Evolutionary conservation across 805 yeast species (phyloP).

Genomic region (Cyberlindnera nakhonratchasimensis): DNA sequence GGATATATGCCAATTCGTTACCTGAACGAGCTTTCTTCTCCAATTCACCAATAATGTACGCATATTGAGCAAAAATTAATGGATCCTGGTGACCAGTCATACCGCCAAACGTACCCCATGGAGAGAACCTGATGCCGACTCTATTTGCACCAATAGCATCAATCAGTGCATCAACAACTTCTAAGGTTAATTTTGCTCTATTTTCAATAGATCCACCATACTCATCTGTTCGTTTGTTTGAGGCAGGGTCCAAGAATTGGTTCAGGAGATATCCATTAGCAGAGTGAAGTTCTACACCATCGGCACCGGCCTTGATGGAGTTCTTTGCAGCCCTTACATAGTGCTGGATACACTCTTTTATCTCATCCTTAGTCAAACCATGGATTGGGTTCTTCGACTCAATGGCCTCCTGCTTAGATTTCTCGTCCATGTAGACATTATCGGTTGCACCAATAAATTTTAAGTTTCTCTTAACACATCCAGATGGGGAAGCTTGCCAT

Average conservation of each 20-base stretch:
- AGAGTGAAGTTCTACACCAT: conserved; percentile 63
- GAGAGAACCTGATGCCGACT: conserved; percentile 49
- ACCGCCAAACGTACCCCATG: conserved; percentile 39
- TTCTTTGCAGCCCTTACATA: conserved; percentile 43
- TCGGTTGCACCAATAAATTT: conserved; percentile 41
- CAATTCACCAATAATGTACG: conserved; percentile 39
- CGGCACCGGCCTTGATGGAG: conserved; percentile 39
- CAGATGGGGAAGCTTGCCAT: conserved; percentile 39
- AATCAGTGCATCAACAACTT: conserved; percentile 47
- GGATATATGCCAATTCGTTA: conserved; percentile 35
- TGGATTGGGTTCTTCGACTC: conserved; percentile 28
- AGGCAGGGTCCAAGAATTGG: conserved; percentile 49
- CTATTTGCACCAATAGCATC: conserved; percentile 50
- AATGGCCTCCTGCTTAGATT: conserved; percentile 33
- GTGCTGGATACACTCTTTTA: conserved; percentile 39
- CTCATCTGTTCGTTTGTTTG: conserved; percentile 46
- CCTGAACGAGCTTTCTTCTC: conserved; percentile 36
- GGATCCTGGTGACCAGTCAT: conserved; percentile 38
- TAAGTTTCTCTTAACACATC: conserved; percentile 34
- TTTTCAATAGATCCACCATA: conserved; percentile 54
- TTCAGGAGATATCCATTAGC: conserved; percentile 65
- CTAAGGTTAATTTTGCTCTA: conserved; percentile 38
- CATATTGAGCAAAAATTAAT: conserved; percentile 35
- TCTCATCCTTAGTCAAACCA: conserved; percentile 25
- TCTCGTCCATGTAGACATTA: conserved; percentile 33